A percentile compares a stretch with the other conserved stretches of the same genome.
Evolutionary conservation across 306 rosid genomes (phyloP).

Genomic region (Quercus mongolica): DNA sequence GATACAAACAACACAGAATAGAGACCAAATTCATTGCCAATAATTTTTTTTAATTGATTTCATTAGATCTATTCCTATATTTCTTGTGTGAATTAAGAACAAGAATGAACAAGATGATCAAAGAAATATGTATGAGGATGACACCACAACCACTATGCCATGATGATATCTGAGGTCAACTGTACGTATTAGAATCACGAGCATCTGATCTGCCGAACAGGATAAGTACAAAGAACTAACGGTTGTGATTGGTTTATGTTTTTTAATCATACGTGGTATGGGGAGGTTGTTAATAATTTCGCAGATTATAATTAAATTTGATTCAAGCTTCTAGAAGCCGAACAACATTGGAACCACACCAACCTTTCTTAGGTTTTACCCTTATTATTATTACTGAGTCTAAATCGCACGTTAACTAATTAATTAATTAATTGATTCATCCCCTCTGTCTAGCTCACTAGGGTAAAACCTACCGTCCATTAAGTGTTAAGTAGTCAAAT

Average conservation of each 20-base stretch:
- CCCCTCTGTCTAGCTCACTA: slow-evolving; percentile 3
- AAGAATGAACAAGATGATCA: slow-evolving; percentile 4
- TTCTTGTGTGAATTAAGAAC: not conserved
- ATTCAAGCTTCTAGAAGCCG: slow-evolving; percentile 39
- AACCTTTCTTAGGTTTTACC: not conserved
- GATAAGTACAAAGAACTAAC: not conserved
- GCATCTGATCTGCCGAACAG: not conserved
- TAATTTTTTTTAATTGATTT: not conserved
- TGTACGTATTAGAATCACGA: not conserved
- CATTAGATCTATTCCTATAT: not conserved
- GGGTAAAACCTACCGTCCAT: not conserved
- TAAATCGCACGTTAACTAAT: not conserved
- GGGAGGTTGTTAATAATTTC: not conserved
- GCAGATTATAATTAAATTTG: not conserved
- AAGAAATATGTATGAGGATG: not conserved
- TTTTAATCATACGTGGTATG: not conserved
- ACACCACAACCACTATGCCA: slow-evolving; percentile 21
- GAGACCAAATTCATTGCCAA: slow-evolving; percentile 26
- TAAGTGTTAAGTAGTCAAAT: not conserved
- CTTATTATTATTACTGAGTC: not conserved
- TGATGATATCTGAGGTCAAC: slow-evolving; percentile 4
- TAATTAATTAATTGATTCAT: too few relatives aligned
- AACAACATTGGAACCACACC: slow-evolving; percentile 16
- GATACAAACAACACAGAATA: not conserved
- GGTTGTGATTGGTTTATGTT: slow-evolving; percentile 1